phyloP scores from a whole-genome alignment of 2,329 filamentous ascomycete genomes.

The Pestalotiopsis fici region DNA sequence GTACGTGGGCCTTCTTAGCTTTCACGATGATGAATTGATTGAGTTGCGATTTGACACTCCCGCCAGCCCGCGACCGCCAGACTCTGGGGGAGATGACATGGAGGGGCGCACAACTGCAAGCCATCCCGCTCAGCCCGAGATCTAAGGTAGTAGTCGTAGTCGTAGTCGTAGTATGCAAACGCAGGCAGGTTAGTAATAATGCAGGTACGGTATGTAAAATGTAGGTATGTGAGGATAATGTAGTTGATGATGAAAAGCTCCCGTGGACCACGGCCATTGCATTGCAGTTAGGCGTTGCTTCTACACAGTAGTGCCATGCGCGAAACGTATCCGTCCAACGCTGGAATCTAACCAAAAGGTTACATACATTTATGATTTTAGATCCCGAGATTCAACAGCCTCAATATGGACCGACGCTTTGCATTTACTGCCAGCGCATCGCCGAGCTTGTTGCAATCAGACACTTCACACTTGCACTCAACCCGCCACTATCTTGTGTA shows the following conservation, averaged over 20 bases:
- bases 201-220: background rate
- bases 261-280: background rate
- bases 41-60: background rate
- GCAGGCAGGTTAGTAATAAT: background rate
- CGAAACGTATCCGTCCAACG: background rate
- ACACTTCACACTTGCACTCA: background rate
- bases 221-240: background rate
- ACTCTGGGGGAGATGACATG: constrained; percentile 4
- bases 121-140: background rate
- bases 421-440: background rate
- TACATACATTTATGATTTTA: background rate
- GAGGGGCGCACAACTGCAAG: background rate
- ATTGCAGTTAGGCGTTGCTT: background rate
- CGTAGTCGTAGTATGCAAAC: background rate
- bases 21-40: background rate
- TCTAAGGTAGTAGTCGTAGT: background rate
- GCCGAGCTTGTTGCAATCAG: background rate
- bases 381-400: background rate
- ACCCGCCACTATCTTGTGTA: background rate
- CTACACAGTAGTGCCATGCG: background rate
- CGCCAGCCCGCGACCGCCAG: background rate
- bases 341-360: background rate
- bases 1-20: background rate
- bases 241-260: background rate
- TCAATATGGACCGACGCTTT: background rate